Evolutionary conservation across 305 asterid species (phyloP).

Genomic region (Ajuga reptans): DNA sequence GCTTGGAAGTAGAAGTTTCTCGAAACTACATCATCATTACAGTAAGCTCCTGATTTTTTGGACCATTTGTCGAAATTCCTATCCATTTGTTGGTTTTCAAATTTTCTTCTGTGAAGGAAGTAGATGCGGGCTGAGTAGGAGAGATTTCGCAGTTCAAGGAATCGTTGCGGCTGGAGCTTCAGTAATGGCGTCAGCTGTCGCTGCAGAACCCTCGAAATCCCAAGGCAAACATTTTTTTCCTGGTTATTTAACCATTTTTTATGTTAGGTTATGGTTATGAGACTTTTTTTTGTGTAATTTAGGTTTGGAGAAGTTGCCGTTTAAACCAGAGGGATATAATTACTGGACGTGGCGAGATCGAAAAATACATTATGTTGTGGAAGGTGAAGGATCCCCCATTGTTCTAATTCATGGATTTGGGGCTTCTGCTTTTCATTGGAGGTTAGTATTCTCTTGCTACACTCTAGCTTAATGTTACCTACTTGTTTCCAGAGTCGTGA

Average conservation of each 20-base stretch:
- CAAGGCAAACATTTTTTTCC: conserved; percentile 12
- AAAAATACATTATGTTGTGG: conserved; percentile 71
- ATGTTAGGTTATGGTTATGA: background rate
- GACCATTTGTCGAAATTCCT: background rate
- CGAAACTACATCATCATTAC: conserved; percentile 27
- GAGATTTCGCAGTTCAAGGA: conserved; percentile 58
- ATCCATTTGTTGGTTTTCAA: background rate
- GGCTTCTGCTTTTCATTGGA: conserved; percentile 97
- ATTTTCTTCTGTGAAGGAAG: conserved; percentile 34
- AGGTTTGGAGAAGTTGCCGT: conserved; percentile 69
- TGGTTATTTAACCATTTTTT: background rate
- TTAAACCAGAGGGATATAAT: conserved; percentile 80
- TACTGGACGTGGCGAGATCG: conserved; percentile 75
- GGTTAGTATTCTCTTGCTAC: conserved; percentile 30
- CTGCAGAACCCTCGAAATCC: conserved; percentile 48
- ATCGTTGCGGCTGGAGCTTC: conserved; percentile 76
- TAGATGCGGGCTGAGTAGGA: conserved; percentile 57
- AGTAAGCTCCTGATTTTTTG: conserved; percentile 34
- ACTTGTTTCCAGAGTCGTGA: background rate
- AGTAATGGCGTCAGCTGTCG: conserved; percentile 45
- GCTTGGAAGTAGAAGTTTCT: conserved; percentile 27
- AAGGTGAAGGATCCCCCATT: conserved; percentile 78
- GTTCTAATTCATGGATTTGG: conserved; percentile 96
- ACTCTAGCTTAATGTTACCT: background rate
- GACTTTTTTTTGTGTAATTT: conserved; percentile 2